Conservation (phyloP, 352 stramenopile genomes). For the Globisporangium perplexum region DNA sequence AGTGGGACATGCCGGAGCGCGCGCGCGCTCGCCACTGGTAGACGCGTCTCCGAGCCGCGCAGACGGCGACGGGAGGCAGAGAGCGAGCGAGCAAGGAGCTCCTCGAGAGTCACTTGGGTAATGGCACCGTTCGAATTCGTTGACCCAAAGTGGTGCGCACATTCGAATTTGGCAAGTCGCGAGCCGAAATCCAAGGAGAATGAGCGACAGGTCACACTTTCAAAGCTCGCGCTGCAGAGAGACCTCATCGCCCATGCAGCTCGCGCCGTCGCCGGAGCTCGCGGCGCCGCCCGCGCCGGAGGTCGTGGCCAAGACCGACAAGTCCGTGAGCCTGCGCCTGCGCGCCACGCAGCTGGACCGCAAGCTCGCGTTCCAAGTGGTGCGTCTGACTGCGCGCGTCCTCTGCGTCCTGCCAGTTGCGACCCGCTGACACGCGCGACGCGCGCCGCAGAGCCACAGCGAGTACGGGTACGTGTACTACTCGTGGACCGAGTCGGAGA, state of each 20-base stretch:
- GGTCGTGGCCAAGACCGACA: slow-evolving; percentile 67
- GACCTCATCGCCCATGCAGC: too few relatives aligned
- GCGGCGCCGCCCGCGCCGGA: slow-evolving; percentile 49
- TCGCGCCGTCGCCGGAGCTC: slow-evolving; percentile 59
- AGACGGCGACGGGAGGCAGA: too few relatives aligned
- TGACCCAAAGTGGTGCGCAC: too few relatives aligned
- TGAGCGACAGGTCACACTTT: background rate
- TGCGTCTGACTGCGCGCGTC: slow-evolving; percentile 5
- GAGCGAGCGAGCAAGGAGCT: too few relatives aligned
- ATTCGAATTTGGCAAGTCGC: too few relatives aligned
- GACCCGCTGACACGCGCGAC: too few relatives aligned
- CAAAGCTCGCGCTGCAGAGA: too few relatives aligned
- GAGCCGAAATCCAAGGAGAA: too few relatives aligned
- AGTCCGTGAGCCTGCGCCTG: slow-evolving; percentile 61
- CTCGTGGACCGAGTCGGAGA: slow-evolving; percentile 73
- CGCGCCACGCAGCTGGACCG: slow-evolving; percentile 28
- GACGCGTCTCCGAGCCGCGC: background rate
- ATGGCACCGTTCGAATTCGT: too few relatives aligned
- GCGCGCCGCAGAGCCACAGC: slow-evolving; percentile 44
- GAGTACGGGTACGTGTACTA: slow-evolving; percentile 87
- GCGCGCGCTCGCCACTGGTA: slow-evolving; percentile 71
- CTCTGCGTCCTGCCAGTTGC: too few relatives aligned
- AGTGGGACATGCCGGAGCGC: slow-evolving; percentile 61
- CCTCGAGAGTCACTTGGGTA: too few relatives aligned
- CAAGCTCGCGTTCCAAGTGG: slow-evolving; percentile 59